phyloP scores from a whole-genome alignment of 2,329 filamentous ascomycete genomes.

The Colletotrichum sp. region DNA sequence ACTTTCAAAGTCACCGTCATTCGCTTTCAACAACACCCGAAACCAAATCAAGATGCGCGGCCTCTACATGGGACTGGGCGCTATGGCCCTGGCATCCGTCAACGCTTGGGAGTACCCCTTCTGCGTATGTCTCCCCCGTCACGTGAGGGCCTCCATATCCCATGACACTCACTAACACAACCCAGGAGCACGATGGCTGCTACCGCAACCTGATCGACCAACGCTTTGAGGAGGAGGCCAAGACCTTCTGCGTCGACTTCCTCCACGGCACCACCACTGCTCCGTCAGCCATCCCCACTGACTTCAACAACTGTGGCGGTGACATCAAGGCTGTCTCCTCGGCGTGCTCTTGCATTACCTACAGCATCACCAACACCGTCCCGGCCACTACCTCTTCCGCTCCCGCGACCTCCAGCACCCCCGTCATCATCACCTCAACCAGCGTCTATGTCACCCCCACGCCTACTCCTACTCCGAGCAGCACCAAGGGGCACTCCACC shows the following conservation, averaged over 20 bases:
- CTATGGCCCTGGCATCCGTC: constrained; percentile 33
- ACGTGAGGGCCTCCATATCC: not conserved
- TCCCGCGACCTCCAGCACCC: not conserved
- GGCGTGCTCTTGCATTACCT: constrained; percentile 43
- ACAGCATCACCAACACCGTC: constrained; percentile 22
- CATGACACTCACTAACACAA: not conserved
- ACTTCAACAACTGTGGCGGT: constrained; percentile 34
- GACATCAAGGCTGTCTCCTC: constrained; percentile 30
- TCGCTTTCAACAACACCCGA: constrained; percentile 30
- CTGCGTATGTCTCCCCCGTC: constrained; percentile 23
- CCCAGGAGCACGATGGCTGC: constrained; percentile 36
- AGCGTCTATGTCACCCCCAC: not conserved
- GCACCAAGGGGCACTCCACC: not conserved
- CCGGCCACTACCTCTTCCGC: not conserved
- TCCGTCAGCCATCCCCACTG: constrained; percentile 30
- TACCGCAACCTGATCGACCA: constrained; percentile 39
- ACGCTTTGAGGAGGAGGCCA: constrained; percentile 32
- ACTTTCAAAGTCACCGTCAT: constrained; percentile 20
- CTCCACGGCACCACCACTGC: constrained; percentile 33
- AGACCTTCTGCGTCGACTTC: constrained; percentile 36
- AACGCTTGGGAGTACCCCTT: constrained; percentile 32
- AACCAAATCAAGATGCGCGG: constrained; percentile 36
- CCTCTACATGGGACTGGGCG: constrained; percentile 30
- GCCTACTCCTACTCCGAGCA: not conserved
- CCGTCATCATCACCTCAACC: not conserved